These are phyloP conservation scores for Saturnispora serradocipensis DNA, from an alignment of 805 yeast species.

Conservation along the genomic window DNA sequence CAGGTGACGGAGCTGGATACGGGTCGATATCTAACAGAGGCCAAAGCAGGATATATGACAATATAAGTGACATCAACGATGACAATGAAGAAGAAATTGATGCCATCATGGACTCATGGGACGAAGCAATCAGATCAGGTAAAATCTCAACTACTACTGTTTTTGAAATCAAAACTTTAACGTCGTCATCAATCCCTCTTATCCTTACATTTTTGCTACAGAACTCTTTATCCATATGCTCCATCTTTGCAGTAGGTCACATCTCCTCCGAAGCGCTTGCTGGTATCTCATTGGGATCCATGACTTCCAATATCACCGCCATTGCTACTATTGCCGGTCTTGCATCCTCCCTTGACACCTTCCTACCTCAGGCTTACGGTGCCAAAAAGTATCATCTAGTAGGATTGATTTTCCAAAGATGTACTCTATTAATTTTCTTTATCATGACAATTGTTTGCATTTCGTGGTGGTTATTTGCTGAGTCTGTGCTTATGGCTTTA, in stretches of 20 bases:
- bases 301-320: slow-evolving; percentile 73
- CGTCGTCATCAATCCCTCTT: slow-evolving; percentile 44
- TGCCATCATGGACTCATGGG: slow-evolving; percentile 26
- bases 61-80: background rate
- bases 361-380: slow-evolving; percentile 74
- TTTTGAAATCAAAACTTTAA: slow-evolving; percentile 33
- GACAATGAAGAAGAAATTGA: slow-evolving; percentile 10
- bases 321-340: slow-evolving; percentile 69
- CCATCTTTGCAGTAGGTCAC: slow-evolving; percentile 69
- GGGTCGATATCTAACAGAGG: background rate
- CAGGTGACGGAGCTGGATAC: background rate
- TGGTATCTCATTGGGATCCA: slow-evolving; percentile 64
- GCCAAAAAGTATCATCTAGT: slow-evolving; percentile 54
- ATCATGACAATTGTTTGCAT: slow-evolving; percentile 45
- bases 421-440: slow-evolving; percentile 47
- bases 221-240: slow-evolving; percentile 65
- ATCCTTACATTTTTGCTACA: slow-evolving; percentile 60
- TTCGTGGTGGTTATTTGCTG: slow-evolving; percentile 54
- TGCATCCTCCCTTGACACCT: slow-evolving; percentile 69
- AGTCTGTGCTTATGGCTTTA: slow-evolving; percentile 33
- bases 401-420: slow-evolving; percentile 60
- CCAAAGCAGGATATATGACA: background rate
- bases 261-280: slow-evolving; percentile 65
- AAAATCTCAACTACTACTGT: slow-evolving; percentile 36
- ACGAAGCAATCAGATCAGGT: slow-evolving; percentile 26